These are phyloP conservation scores for Suillus paluster DNA, from an alignment of 768 basidiomycete species.

Conservation along the genomic window DNA sequence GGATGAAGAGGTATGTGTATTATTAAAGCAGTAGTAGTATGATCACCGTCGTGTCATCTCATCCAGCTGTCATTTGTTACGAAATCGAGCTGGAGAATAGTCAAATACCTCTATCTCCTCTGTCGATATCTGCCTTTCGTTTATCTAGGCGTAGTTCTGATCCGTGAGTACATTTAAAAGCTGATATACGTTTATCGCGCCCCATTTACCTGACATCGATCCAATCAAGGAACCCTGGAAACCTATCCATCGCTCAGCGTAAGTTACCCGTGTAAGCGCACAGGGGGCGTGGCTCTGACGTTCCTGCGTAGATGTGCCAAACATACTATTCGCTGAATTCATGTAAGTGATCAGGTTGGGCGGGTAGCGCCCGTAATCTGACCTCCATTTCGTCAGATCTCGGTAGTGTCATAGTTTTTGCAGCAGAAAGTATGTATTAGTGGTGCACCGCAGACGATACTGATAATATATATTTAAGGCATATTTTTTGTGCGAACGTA, in stretches of 20 bases:
- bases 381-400: neutral
- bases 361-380: neutral
- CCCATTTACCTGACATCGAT: neutral
- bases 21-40: neutral
- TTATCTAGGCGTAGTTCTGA: neutral
- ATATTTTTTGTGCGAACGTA: constrained; percentile 11
- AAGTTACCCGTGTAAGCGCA: neutral
- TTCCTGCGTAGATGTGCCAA: constrained; percentile 1
- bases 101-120: constrained; percentile 16
- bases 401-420: neutral
- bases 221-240: constrained; percentile 26
- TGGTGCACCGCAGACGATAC: neutral
- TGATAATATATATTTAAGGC: neutral
- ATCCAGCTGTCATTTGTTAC: constrained; percentile 1
- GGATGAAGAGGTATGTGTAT: constrained; percentile 8
- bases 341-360: neutral
- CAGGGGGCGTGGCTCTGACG: neutral
- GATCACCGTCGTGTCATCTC: neutral
- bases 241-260: neutral
- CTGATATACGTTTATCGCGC: neutral
- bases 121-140: constrained; percentile 9
- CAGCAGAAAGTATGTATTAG: constrained; percentile 1
- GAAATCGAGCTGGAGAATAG: neutral
- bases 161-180: neutral
- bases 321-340: constrained; percentile 2